Conservation (phyloP, 305 asterid genomes). For the Fraxinus latifolia region DNA sequence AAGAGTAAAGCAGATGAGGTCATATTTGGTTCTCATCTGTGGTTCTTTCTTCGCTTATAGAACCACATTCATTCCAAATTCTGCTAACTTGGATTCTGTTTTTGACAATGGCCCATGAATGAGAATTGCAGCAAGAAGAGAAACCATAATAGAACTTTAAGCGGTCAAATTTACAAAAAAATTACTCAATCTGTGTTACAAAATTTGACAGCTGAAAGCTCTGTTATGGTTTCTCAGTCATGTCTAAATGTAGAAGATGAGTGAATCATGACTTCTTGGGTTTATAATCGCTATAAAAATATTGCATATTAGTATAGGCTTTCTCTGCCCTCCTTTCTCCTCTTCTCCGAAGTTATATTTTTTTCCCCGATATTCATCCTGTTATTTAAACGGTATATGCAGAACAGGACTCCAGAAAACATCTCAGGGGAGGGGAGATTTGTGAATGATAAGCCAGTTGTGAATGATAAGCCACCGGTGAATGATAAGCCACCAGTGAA, state of each 20-base stretch:
- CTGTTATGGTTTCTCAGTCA: neutral
- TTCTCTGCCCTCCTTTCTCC: neutral
- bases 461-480: neutral
- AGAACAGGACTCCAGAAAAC: conserved; percentile 34
- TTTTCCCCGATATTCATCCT: neutral
- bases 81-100: neutral
- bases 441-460: neutral
- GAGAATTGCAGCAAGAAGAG: neutral
- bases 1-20: neutral
- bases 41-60: neutral
- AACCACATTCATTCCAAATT: neutral
- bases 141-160: neutral
- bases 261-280: neutral
- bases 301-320: neutral
- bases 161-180: neutral
- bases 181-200: neutral
- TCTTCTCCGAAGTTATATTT: neutral
- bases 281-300: neutral
- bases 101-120: neutral
- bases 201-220: neutral
- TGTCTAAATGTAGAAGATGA: neutral
- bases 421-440: conserved; percentile 30
- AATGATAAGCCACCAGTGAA: neutral
- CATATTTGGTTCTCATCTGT: neutral
- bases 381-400: conserved; percentile 19